Evolutionary conservation across 2,329 filamentous ascomycete genomes (phyloP), one percentile per base, ranked within the genome.

Genomic region (Penicillium sp.): DNA sequence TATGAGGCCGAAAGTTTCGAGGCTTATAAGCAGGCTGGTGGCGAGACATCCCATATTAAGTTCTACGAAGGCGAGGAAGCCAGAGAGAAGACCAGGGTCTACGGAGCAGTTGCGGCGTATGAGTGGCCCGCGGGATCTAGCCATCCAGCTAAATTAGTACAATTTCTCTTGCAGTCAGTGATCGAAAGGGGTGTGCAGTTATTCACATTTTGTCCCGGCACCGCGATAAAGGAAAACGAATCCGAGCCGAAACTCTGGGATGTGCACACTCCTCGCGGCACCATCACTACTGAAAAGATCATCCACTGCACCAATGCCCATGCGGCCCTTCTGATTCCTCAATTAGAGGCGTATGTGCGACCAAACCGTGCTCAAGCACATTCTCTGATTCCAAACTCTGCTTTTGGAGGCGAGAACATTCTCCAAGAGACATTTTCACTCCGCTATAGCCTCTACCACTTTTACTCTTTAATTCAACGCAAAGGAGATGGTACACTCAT

Each of bases 71-170:
- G 73, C 19, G 67, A 75, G n/a, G 74, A 78, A 46, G 77, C 78
- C 3, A 64, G 62, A 47, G 45, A 46, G 8, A 71, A 66, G 53
- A 80, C 78, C 0, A 69, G 75, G 27, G 69, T 81, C 5, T 49
- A 63, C 3, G 66, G 65, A 2, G 75, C 76, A 0, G 53, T 80
- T 11, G 72, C 75, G n/a, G 80, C 79, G 8, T 82, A 82, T 57
- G 79, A 81, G 60, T 82, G 80, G 80, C 77, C 79, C 4, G 80
- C 79, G 14, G 80, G 77, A 3, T 80, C 78, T 3, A 77, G 71
- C 33, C 80, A 82, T 63, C 79, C 80, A 3, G 79, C 79, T 6
- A 82, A 81, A 61, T 64, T 82, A 21, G 75, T 76, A 1, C 79
- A 82, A n/a, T 82, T 78, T 70, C 70, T 82, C 13, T 66, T 82